These are phyloP conservation scores for Corylus americana DNA, from an alignment of 306 rosid genomes.

Conservation along the genomic window DNA sequence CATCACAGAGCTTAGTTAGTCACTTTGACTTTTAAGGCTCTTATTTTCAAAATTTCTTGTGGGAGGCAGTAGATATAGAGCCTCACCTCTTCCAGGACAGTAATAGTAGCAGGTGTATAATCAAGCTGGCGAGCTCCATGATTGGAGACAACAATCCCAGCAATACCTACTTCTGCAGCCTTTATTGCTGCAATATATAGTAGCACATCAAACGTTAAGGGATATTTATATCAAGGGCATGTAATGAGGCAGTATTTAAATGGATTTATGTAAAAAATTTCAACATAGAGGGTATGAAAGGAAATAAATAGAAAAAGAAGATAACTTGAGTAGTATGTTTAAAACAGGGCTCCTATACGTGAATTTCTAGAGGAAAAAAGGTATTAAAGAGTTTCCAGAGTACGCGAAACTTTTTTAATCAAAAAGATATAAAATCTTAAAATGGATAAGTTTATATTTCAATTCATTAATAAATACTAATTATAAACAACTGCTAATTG, in stretches of 20 bases:
- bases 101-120: conserved; percentile 34
- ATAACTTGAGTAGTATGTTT: neutral
- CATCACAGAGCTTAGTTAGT: too few species aligned
- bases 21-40: too few species aligned
- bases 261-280: neutral
- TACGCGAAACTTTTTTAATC: neutral
- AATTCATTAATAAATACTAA: neutral
- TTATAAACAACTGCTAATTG: neutral
- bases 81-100: conserved; percentile 36
- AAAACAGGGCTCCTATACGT: neutral
- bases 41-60: neutral
- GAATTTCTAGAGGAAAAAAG: neutral
- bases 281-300: neutral
- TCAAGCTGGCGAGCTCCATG: conserved; percentile 40
- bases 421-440: neutral
- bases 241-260: neutral
- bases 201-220: neutral
- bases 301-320: neutral
- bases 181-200: conserved; percentile 25
- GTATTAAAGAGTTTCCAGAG: neutral
- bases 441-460: neutral
- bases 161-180: conserved; percentile 29
- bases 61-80: neutral
- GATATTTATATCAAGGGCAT: neutral
- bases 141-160: conserved; percentile 35